phyloP scores from a whole-genome alignment of 1,139 yeast species.

The Yamadazyma blattariae region DNA sequence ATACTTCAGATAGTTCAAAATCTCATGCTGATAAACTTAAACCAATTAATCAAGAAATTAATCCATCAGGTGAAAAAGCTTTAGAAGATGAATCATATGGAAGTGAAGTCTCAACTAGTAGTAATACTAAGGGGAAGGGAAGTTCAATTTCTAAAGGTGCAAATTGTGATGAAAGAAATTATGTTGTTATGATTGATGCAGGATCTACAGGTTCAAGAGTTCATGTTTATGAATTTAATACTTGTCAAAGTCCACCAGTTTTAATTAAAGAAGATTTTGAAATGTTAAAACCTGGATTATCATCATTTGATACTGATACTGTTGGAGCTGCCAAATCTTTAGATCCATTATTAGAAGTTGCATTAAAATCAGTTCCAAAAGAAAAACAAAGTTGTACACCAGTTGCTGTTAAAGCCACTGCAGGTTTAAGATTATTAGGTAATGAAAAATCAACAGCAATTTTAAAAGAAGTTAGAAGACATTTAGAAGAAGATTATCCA shows the following conservation, averaged over 20 bases:
- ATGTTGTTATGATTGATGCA: slow-evolving; percentile 91
- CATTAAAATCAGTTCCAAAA: slow-evolving; percentile 73
- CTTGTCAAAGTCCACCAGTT: slow-evolving; percentile 78
- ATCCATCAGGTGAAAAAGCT: slow-evolving; percentile 1
- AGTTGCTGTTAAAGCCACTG: slow-evolving; percentile 95
- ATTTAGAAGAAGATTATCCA: slow-evolving; percentile 77
- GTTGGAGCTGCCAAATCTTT: slow-evolving; percentile 83
- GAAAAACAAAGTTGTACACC: slow-evolving; percentile 79
- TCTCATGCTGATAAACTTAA: slow-evolving; percentile 12
- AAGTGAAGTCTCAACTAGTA: not conserved
- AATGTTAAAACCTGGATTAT: slow-evolving; percentile 91
- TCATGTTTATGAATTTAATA: slow-evolving; percentile 87
- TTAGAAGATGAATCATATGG: not conserved
- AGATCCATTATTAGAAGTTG: slow-evolving; percentile 73
- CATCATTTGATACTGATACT: slow-evolving; percentile 78
- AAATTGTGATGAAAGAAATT: slow-evolving; percentile 32
- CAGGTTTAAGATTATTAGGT: slow-evolving; percentile 89
- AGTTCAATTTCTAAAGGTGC: slow-evolving; percentile 5
- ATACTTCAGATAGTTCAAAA: slow-evolving; percentile 15
- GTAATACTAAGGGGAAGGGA: no score
- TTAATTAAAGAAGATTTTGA: slow-evolving; percentile 77
- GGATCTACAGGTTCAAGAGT: slow-evolving; percentile 97
- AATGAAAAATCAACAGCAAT: slow-evolving; percentile 67
- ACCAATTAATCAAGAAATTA: slow-evolving; percentile 2
- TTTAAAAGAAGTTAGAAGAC: slow-evolving; percentile 69